phyloP scores from a whole-genome alignment of 345 rosid genomes.

The Microthlaspi erraticum region DNA sequence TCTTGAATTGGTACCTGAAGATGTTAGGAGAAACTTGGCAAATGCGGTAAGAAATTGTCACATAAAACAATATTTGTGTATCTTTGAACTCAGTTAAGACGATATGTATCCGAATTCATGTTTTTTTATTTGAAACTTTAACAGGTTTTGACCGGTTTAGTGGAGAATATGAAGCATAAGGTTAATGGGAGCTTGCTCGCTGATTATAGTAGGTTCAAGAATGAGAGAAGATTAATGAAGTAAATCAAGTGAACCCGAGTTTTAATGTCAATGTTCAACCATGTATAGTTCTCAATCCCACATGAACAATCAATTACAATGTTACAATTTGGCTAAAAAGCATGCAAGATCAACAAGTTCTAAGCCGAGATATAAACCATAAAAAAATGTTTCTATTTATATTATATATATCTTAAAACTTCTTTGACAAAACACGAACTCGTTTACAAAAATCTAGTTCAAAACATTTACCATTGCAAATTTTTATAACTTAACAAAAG shows the following conservation, averaged over 20 bases:
- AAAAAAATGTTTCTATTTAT: too few relatives aligned
- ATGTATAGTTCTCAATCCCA: slow-evolving; percentile 29
- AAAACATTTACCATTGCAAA: too few relatives aligned
- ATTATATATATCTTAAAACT: too few relatives aligned
- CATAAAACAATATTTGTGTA: neutral
- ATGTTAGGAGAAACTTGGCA: slow-evolving; percentile 63
- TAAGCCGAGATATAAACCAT: too few relatives aligned
- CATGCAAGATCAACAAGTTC: too few relatives aligned
- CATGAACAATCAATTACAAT: slow-evolving; percentile 7
- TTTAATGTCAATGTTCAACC: slow-evolving; percentile 8
- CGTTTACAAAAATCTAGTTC: too few relatives aligned
- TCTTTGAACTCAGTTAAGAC: neutral
- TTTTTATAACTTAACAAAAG: too few relatives aligned
- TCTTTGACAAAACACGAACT: too few relatives aligned
- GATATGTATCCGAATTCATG: neutral
- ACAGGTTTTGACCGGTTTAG: slow-evolving; percentile 69
- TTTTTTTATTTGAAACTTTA: neutral
- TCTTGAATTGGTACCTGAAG: slow-evolving; percentile 69
- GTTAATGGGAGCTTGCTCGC: slow-evolving; percentile 81
- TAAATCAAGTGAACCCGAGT: neutral
- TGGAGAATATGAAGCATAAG: slow-evolving; percentile 81
- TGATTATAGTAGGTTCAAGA: slow-evolving; percentile 75
- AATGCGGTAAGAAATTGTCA: slow-evolving; percentile 55
- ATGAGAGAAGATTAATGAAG: slow-evolving; percentile 41
- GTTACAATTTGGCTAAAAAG: too few relatives aligned